These are phyloP conservation scores for Oryza meridionalis DNA, from an alignment of 176 grass and related monocot species.

Conservation along the genomic window DNA sequence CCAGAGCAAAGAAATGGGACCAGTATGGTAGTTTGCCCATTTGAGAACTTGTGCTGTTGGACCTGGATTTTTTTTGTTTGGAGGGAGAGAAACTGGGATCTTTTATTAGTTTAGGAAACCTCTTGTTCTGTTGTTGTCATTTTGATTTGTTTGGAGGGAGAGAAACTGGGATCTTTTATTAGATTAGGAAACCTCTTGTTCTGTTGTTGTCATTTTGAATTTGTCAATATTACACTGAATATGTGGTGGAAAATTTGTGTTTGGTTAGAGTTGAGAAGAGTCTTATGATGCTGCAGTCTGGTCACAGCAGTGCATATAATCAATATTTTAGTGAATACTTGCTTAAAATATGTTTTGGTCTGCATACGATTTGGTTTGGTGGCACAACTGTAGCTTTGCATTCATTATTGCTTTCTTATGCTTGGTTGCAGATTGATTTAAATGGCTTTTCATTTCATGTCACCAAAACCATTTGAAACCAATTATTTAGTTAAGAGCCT, in stretches of 20 bases:
- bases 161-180: slow-evolving; percentile 24
- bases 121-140: slow-evolving; percentile 12
- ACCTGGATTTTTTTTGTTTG: not conserved
- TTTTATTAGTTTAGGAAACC: slow-evolving; percentile 1
- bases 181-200: slow-evolving; percentile 3
- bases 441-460: not conserved
- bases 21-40: not conserved
- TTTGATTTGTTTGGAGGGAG: slow-evolving; percentile 10
- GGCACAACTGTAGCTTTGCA: not conserved
- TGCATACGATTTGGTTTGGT: not conserved
- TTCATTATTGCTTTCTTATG: not conserved
- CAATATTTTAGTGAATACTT: not conserved
- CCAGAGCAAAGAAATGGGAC: not conserved
- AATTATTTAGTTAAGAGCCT: not conserved
- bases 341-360: not conserved
- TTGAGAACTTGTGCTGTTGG: not conserved
- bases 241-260: not conserved
- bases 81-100: slow-evolving; percentile 26
- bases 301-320: slow-evolving; percentile 10
- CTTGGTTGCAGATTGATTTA: not conserved
- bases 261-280: not conserved
- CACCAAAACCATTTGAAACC: not conserved
- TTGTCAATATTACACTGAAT: slow-evolving; percentile 14
- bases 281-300: not conserved
- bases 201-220: slow-evolving; percentile 4